Evolutionary conservation across 176 grass and related monocot species (phyloP).

Genomic region (Phoenix roebelenii): DNA sequence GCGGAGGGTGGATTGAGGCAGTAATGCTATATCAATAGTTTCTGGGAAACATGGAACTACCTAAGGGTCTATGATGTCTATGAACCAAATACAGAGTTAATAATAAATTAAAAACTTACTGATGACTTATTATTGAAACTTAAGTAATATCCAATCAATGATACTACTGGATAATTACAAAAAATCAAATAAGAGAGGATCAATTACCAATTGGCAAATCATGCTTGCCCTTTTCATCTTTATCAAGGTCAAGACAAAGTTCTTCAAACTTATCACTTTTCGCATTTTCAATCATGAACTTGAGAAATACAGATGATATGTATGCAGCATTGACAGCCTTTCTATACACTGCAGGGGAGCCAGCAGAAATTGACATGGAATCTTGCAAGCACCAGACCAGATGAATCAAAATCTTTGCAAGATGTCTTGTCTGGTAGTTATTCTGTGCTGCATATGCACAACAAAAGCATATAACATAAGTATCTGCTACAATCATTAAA

Average conservation of each 20-base stretch:
- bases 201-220: slow-evolving; percentile 59
- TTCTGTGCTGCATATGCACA: slow-evolving; percentile 76
- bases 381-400: slow-evolving; percentile 94
- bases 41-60: neutral
- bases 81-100: too few species aligned
- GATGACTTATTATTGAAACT: too few species aligned
- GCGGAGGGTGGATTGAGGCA: too few species aligned
- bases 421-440: slow-evolving; percentile 78
- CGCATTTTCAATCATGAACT: slow-evolving; percentile 87
- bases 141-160: too few species aligned
- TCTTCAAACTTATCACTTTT: slow-evolving; percentile 79
- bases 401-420: slow-evolving; percentile 91
- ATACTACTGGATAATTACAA: neutral
- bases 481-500: too few species aligned
- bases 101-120: too few species aligned
- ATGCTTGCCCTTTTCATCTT: slow-evolving; percentile 59
- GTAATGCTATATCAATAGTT: too few species aligned
- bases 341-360: slow-evolving; percentile 34
- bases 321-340: slow-evolving; percentile 93
- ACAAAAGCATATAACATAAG: slow-evolving; percentile 8
- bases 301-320: slow-evolving; percentile 97
- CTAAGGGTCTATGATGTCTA: too few species aligned
- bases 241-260: slow-evolving; percentile 62
- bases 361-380: slow-evolving; percentile 35
- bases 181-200: neutral